Evolutionary conservation across 495 filamentous ascomycete genomes (phyloP).

Genomic region (Annulohypoxylon stygium): DNA sequence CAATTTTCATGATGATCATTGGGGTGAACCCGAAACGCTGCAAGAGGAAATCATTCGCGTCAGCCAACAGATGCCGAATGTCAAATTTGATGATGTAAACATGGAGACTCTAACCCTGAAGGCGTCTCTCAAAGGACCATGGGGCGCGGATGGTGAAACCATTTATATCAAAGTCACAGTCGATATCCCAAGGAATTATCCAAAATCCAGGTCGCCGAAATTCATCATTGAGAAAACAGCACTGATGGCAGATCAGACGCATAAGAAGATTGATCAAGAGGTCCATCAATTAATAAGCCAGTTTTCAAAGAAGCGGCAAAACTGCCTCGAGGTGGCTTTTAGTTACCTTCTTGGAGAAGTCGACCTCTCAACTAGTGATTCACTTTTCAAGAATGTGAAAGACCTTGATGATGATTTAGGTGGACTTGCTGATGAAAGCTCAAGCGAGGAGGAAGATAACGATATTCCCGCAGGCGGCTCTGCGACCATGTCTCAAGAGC

Average conservation of each 20-base stretch:
- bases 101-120: constrained; percentile 77
- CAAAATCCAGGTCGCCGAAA: constrained; percentile 71
- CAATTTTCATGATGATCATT: constrained; percentile 63
- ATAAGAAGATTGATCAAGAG: constrained; percentile 73
- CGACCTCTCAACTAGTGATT: constrained; percentile 78
- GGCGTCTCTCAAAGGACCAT: constrained; percentile 88
- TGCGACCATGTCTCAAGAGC: constrained; percentile 68
- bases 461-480: constrained; percentile 67
- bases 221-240: constrained; percentile 84
- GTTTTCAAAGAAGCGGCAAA: constrained; percentile 75
- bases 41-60: constrained; percentile 91
- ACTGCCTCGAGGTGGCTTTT: constrained; percentile 85
- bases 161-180: constrained; percentile 84
- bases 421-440: constrained; percentile 72
- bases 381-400: constrained; percentile 73
- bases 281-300: constrained; percentile 76
- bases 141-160: constrained; percentile 77
- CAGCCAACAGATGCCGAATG: constrained; percentile 83
- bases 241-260: constrained; percentile 76
- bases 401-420: constrained; percentile 73
- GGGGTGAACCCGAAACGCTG: constrained; percentile 83
- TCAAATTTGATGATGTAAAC: constrained; percentile 88
- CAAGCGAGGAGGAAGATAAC: constrained; percentile 87
- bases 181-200: constrained; percentile 83
- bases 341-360: constrained; percentile 88